A percentile compares a stretch with the other conserved stretches of the same genome.
phyloP scores from a whole-genome alignment of 1,139 yeast genomes.

The Scheffersomyces segobiensis region DNA sequence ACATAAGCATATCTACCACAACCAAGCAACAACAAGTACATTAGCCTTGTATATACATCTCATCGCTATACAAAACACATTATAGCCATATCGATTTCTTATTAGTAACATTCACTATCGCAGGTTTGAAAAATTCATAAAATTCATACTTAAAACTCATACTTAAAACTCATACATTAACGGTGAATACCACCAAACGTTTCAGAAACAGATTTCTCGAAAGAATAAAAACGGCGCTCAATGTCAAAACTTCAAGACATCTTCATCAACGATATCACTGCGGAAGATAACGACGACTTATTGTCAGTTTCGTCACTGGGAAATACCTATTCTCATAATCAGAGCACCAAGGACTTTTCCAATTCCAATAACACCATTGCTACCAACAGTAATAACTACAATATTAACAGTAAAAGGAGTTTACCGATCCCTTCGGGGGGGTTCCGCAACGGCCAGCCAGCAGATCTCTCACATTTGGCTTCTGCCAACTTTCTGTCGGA shows the following conservation, averaged over 20 bases:
- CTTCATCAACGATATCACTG: neutral
- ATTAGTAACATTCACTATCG: neutral
- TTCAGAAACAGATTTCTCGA: neutral
- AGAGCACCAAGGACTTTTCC: neutral
- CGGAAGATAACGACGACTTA: neutral
- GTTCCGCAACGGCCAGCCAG: neutral
- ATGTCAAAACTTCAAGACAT: neutral
- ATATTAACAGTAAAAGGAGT: neutral
- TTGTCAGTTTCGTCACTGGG: neutral
- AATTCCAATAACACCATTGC: too few species aligned
- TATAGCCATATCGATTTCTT: neutral
- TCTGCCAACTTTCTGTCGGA: conserved; percentile 49
- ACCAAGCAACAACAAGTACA: neutral
- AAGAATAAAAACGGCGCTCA: neutral
- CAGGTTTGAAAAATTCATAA: neutral
- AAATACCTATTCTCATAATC: neutral
- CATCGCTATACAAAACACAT: neutral
- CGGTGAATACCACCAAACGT: neutral
- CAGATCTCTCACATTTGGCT: conserved; percentile 24
- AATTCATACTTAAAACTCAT: neutral
- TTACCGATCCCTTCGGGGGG: neutral
- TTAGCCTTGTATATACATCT: neutral
- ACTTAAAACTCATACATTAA: neutral
- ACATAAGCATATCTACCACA: neutral
- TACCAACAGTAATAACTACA: neutral